Conservation (phyloP, 2,329 filamentous ascomycete genomes). For the Microsporum ferrugineum region DNA sequence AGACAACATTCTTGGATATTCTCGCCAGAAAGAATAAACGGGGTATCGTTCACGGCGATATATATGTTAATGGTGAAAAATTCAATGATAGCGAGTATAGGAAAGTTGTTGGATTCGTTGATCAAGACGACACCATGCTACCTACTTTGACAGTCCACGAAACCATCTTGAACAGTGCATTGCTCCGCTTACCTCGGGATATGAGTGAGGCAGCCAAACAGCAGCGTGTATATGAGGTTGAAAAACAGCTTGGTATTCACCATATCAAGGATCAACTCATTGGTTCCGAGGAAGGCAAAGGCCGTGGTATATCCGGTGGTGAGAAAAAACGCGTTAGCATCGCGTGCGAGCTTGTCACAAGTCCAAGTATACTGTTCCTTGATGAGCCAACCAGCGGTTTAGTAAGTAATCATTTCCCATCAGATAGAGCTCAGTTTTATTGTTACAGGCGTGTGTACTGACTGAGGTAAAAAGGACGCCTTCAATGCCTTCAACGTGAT, state of each 20-base stretch:
- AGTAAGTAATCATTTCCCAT: constrained; percentile 52
- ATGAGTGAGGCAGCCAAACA: constrained; percentile 86
- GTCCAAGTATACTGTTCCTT: constrained; percentile 90
- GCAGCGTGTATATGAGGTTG: constrained; percentile 81
- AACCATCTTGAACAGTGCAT: constrained; percentile 86
- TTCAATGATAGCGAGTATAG: constrained; percentile 75
- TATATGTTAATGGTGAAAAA: constrained; percentile 88
- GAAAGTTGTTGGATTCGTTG: constrained; percentile 88
- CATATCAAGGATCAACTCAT: constrained; percentile 92
- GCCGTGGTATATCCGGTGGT: constrained; percentile 89
- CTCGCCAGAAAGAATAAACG: constrained; percentile 94
- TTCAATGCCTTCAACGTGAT: constrained; percentile 98
- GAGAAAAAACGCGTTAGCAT: constrained; percentile 95
- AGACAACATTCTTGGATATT: constrained; percentile 94
- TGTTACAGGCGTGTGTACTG: constrained; percentile 40
- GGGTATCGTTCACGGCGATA: constrained; percentile 64
- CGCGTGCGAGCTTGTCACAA: constrained; percentile 93
- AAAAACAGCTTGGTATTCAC: constrained; percentile 87
- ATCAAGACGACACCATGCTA: constrained; percentile 95
- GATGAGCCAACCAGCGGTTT: constrained; percentile 93
- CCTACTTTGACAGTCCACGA: constrained; percentile 94
- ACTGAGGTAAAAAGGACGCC: constrained; percentile 47
- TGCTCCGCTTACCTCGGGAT: constrained; percentile 79
- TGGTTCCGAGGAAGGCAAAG: constrained; percentile 87
- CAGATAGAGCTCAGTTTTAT: constrained; percentile 79